Conservation (phyloP, 2,329 filamentous ascomycete genomes). For the Blastomyces emzantsi region DNA sequence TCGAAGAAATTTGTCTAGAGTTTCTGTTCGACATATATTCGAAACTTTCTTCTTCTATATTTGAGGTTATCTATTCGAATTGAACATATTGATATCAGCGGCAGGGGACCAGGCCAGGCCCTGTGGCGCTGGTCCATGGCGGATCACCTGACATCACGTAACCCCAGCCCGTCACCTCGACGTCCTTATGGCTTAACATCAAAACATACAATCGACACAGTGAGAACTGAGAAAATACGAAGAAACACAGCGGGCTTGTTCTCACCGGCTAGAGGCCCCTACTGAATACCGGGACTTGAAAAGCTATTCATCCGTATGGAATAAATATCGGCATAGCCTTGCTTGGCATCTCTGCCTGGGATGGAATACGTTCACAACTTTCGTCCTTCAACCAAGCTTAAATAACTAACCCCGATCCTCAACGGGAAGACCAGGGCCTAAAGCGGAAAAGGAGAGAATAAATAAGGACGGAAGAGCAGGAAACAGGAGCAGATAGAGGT, state of each 20-base stretch:
- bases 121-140: not conserved
- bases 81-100: no score
- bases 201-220: not conserved
- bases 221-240: not conserved
- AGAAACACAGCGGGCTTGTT: not conserved
- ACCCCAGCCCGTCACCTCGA: not conserved
- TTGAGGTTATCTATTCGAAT: no score
- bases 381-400: not conserved
- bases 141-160: constrained; percentile 3
- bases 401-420: not conserved
- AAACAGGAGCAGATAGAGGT: not conserved
- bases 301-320: not conserved
- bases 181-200: not conserved
- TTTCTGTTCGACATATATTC: no score
- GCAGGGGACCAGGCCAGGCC: not conserved
- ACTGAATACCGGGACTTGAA: not conserved
- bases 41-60: no score
- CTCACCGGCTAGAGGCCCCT: not conserved
- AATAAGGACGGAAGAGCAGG: not conserved
- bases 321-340: not conserved
- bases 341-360: not conserved
- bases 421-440: not conserved
- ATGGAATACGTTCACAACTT: not conserved
- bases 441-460: not conserved
- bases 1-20: no score